Base-by-base conservation (phyloP, 371 early-diverging fungal genomes). In the Funneliformis caledonium region DNA sequence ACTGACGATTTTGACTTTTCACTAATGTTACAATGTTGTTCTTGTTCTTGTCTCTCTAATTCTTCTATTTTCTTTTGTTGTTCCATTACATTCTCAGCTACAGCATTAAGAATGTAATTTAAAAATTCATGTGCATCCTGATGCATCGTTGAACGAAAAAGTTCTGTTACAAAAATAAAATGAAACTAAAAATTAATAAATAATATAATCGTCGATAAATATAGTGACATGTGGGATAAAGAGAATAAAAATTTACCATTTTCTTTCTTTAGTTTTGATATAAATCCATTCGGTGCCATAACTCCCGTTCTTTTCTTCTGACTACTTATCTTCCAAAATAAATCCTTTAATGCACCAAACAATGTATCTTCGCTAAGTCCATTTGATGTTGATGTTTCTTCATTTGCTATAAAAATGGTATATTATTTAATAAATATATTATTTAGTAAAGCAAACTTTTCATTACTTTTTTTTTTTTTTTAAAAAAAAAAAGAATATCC, bases 91-190 rank as follows among this genome's bases (percentile, higher is more conserved):
- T 94, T 94, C 80, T 98, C 99, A 4, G 94, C 94, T 74, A 98
- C 94, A 14, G 93, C 93, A 85, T 98, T 98, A 14, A 98, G 87
- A 12, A 95, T 82, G 85, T 93, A 98, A 87, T 97, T 98, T 69
- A 98, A 86, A 85, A 98, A 96, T 86, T 98, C 99, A 86, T 98
- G 99, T 0, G 98, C 98, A 86, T 98, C 99, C 84, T 98, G 99
- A 84, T 98, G 98, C 91, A 93, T 93, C 45, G 95, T 95, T 78
- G 94, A 93, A 59, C 96, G 90, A 85, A 98, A 98, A 14, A 97
- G 83, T 83, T 96, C 98, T 94, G 88, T 16, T 19, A 11, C 67
- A 47, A 56, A 79, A 62, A 72, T 48, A 16, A 14, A 52, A 52
- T 52, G 14, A 52, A 52, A 52, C 56, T 52, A 52, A 52, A 52